These are phyloP conservation scores for Tuber aestivum DNA, from an alignment of 495 filamentous ascomycete species.

Conservation along the genomic window DNA sequence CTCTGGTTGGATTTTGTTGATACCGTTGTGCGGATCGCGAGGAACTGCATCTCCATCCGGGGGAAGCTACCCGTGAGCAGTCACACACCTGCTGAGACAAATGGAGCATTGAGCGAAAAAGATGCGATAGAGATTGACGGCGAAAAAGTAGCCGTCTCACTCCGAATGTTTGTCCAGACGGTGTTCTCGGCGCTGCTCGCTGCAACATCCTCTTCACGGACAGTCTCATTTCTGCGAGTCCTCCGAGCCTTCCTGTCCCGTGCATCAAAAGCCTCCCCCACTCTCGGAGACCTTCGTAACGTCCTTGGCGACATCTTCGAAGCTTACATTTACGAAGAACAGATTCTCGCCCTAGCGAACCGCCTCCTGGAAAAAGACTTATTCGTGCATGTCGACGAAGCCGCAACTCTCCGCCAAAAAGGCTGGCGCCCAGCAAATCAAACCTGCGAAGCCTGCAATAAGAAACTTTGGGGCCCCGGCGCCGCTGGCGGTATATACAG, in stretches of 20 bases:
- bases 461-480: constrained; percentile 82
- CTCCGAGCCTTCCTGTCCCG: constrained; percentile 83
- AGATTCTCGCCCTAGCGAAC: constrained; percentile 76
- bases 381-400: constrained; percentile 74
- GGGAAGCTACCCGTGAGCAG: constrained; percentile 16
- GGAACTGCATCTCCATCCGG: constrained; percentile 44
- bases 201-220: constrained; percentile 51
- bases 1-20: constrained; percentile 93
- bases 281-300: constrained; percentile 74
- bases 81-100: constrained; percentile 36
- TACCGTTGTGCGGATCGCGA: constrained; percentile 71
- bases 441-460: constrained; percentile 78
- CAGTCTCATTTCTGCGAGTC: constrained; percentile 78
- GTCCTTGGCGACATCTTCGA: constrained; percentile 86
- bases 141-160: constrained; percentile 56
- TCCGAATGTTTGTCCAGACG: constrained; percentile 78
- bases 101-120: constrained; percentile 29
- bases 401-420: constrained; percentile 66
- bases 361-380: constrained; percentile 81
- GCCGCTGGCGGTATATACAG: constrained; percentile 71
- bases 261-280: constrained; percentile 73
- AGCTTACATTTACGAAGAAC: constrained; percentile 88
- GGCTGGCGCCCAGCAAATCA: constrained; percentile 85
- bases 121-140: constrained; percentile 43
- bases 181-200: constrained; percentile 82